Base-by-base conservation (phyloP, 2,329 filamentous ascomycete species). In the Pseudodiploospora longispora region DNA sequence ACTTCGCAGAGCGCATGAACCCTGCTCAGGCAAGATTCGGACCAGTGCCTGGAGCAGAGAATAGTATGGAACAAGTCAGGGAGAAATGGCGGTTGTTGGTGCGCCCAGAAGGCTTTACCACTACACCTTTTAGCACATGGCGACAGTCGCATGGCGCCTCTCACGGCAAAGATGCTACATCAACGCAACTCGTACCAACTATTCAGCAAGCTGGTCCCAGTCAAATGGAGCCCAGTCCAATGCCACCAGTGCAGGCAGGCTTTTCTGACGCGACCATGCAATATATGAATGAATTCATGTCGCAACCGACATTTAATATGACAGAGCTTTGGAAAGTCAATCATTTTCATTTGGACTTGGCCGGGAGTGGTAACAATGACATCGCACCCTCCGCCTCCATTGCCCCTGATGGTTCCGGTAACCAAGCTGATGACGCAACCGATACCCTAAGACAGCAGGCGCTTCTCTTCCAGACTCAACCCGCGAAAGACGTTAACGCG, bases 71-170 rank as follows among this genome's bases (percentile, higher is more conserved):
- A n/a, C 62, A 69, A 37, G 52, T 65, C 5, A 59, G 67, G 12
- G 67, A 74, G 8, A 67, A 66, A 30, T 81, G 77, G 77, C 66
- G 73, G 34, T 61, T 64, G 36, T 57, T 80, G 6, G 65, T 80
- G 5, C 61, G 63, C 10, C 57, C 58, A 4, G 61, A 62, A 1
- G 54, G 51, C 1, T 52, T 57, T 8, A 49, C 47, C 27, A 49
- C 55, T 4, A 42, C 49, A 8, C 40, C 51, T 29, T 46, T 50
- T 6, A 19, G 49, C 44, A 5, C 37, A 9, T 30, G 35, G 5
- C 30, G 27, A 27, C 42, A 43, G 19, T 37, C 38, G 19, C 33
- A 33, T 10, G 5, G 8, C 6, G 30, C 27, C 12, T n/a, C 19
- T 5, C 9, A 28, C 10, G 6, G 12, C 46, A 12, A 19, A 19